Evolutionary conservation across 2,329 filamentous ascomycete genomes (phyloP).

Genomic region (Fusarium metavorans): DNA sequence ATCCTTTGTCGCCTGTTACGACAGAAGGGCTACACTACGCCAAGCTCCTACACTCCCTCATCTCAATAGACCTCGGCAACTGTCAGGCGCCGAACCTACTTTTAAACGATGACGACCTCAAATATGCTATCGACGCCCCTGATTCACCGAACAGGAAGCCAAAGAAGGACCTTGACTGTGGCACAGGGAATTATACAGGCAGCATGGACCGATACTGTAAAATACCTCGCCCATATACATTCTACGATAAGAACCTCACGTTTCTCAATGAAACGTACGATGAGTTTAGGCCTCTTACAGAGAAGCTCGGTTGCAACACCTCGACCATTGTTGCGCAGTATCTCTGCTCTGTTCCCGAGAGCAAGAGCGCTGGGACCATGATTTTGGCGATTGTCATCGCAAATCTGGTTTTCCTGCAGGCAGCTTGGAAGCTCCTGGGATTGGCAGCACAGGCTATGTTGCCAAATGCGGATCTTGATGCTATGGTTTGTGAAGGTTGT

Average conservation of each 20-base stretch:
- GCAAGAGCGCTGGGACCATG: conserved; percentile 24
- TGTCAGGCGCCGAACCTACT: conserved; percentile 4
- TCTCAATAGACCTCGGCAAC: conserved; percentile 22
- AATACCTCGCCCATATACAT: conserved; percentile 4
- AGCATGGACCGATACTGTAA: neutral
- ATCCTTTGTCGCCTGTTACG: neutral
- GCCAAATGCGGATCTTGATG: neutral
- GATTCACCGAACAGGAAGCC: conserved; percentile 17
- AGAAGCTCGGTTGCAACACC: neutral
- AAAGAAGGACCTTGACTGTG: neutral
- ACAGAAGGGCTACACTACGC: conserved; percentile 22
- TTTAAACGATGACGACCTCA: conserved; percentile 1
- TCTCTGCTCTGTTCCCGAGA: conserved; percentile 24
- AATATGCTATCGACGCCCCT: conserved; percentile 19
- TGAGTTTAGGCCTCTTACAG: conserved; percentile 4
- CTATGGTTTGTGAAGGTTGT: conserved; percentile 11
- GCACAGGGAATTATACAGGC: neutral
- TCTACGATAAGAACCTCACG: neutral
- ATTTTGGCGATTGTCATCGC: conserved; percentile 21
- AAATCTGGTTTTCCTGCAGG: conserved; percentile 30
- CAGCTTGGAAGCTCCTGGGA: conserved; percentile 22
- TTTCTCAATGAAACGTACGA: conserved; percentile 20
- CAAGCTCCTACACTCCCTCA: conserved; percentile 17
- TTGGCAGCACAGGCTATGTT: conserved; percentile 11
- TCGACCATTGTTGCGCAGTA: conserved; percentile 25